These are phyloP conservation scores for Madurella mycetomatis DNA, from an alignment of 2,329 filamentous ascomycete genomes.

Conservation along the genomic window DNA sequence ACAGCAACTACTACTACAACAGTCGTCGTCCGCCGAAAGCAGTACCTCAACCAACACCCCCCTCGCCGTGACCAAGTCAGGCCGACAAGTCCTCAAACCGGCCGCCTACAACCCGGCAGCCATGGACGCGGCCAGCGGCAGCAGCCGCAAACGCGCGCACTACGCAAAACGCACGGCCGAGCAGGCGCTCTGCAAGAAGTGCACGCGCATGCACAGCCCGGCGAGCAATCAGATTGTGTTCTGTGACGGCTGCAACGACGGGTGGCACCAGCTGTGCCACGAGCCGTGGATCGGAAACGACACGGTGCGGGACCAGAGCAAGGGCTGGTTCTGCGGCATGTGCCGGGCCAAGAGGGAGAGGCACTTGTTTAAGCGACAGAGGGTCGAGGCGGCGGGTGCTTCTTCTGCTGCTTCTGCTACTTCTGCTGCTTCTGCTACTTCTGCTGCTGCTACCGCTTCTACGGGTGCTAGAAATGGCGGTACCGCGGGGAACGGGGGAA, in stretches of 20 bases:
- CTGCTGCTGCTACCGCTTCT: neutral
- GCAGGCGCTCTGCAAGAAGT: slow-evolving; percentile 64
- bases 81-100: slow-evolving; percentile 65
- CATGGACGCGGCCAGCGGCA: slow-evolving; percentile 36
- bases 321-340: slow-evolving; percentile 66
- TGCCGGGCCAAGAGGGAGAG: slow-evolving; percentile 51
- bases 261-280: slow-evolving; percentile 81
- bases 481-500: neutral
- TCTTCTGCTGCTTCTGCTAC: neutral
- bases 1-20: slow-evolving; percentile 23
- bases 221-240: slow-evolving; percentile 77
- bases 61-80: slow-evolving; percentile 69
- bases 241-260: slow-evolving; percentile 74
- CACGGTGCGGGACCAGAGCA: slow-evolving; percentile 60
- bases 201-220: slow-evolving; percentile 67
- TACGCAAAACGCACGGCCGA: slow-evolving; percentile 58
- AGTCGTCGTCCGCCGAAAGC: slow-evolving; percentile 8
- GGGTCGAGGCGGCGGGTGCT: slow-evolving; percentile 25
- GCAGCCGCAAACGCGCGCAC: slow-evolving; percentile 34
- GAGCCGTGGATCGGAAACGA: slow-evolving; percentile 68
- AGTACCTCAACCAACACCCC: slow-evolving; percentile 28
- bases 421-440: neutral
- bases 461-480: neutral
- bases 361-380: slow-evolving; percentile 39
- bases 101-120: slow-evolving; percentile 57